Conservation (phyloP, 805 yeast genomes). For the Zygoascus biomembranicola region DNA sequence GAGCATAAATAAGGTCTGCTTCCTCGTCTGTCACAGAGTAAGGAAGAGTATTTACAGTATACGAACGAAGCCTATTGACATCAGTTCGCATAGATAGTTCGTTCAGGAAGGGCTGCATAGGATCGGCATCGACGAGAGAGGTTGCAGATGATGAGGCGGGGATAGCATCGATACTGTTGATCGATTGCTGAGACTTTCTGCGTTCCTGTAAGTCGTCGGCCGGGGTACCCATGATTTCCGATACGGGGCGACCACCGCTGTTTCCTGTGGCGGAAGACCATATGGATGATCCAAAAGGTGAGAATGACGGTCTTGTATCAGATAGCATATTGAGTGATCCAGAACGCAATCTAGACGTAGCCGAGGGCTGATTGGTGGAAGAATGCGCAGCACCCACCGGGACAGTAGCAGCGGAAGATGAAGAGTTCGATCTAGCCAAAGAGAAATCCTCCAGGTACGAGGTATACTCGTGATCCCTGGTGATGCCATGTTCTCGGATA, state of each 20-base stretch:
- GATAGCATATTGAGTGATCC: constrained; percentile 22
- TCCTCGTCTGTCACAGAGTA: constrained; percentile 9
- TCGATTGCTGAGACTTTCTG: constrained; percentile 9
- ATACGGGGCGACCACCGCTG: neutral
- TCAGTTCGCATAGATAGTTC: constrained; percentile 27
- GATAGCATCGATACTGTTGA: constrained; percentile 8
- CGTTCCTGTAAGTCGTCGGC: neutral
- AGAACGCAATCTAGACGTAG: constrained; percentile 18
- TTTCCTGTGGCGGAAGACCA: constrained; percentile 14
- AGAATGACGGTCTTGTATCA: constrained; percentile 19
- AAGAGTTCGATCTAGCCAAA: neutral
- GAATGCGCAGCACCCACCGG: constrained; percentile 4
- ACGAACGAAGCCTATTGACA: constrained; percentile 24
- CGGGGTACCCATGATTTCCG: neutral
- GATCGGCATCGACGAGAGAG: constrained; percentile 13
- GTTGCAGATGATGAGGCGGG: constrained; percentile 6
- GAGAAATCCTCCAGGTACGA: constrained; percentile 1
- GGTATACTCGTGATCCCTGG: neutral
- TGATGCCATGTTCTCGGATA: neutral
- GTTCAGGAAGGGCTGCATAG: constrained; percentile 23
- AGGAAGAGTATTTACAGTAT: constrained; percentile 22
- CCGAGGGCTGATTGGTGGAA: constrained; percentile 4
- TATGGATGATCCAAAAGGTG: constrained; percentile 23
- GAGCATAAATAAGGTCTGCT: constrained; percentile 1
- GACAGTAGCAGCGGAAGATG: constrained; percentile 9